Conservation (phyloP, 129 eudicot genomes). For the Glebionis coronaria region DNA sequence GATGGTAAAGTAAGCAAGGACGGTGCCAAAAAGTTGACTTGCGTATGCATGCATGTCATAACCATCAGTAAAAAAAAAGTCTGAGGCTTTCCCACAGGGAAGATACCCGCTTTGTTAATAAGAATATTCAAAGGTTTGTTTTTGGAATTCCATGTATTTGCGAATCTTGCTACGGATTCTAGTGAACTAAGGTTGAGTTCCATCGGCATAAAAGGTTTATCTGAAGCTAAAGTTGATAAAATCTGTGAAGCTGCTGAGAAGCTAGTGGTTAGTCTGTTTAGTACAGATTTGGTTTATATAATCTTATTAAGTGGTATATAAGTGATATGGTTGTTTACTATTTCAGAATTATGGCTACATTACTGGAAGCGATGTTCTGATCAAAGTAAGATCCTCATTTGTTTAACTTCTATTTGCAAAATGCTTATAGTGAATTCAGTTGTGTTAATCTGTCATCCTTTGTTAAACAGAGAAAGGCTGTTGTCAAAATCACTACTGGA, state of each 20-base stretch:
- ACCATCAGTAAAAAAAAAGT: constrained; percentile 26
- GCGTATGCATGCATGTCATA: constrained; percentile 39
- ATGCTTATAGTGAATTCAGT: neutral
- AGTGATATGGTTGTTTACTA: constrained; percentile 15
- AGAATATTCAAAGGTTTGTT: constrained; percentile 32
- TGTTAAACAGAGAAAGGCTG: constrained; percentile 71
- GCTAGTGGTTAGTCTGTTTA: constrained; percentile 91
- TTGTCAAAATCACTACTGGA: constrained; percentile 91
- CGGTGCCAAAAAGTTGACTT: constrained; percentile 45
- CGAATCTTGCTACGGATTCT: constrained; percentile 32
- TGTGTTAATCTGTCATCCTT: constrained; percentile 10
- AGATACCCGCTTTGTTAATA: constrained; percentile 48
- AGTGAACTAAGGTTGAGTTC: constrained; percentile 39
- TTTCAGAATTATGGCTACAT: constrained; percentile 91
- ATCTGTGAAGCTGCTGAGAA: constrained; percentile 99
- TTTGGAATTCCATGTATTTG: constrained; percentile 31
- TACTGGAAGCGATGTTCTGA: constrained; percentile 92
- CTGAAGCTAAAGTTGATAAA: constrained; percentile 98
- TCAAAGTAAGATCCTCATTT: constrained; percentile 49
- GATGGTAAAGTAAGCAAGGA: constrained; percentile 41
- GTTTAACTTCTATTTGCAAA: neutral
- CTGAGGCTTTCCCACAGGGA: constrained; percentile 37
- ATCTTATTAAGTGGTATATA: neutral
- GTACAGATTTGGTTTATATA: neutral
- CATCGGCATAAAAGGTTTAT: constrained; percentile 82